Evolutionary conservation across 2,329 filamentous ascomycete species (phyloP).

Genomic region (Chlorencoelia australis): DNA sequence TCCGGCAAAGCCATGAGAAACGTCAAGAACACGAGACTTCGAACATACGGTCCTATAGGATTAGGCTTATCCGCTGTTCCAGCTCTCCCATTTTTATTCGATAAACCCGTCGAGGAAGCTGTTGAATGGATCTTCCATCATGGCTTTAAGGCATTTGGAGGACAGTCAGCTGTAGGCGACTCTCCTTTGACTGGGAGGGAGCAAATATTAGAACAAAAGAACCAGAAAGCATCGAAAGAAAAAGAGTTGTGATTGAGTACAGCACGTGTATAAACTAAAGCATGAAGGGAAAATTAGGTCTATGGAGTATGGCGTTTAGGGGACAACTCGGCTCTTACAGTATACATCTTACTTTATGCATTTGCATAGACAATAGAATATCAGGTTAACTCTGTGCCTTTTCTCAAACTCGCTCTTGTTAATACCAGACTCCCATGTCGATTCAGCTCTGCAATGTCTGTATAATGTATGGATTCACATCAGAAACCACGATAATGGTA

Average conservation of each 20-base stretch:
- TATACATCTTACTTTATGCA: no score
- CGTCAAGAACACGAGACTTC: constrained; percentile 60
- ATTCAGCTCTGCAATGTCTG: no score
- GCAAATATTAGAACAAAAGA: constrained; percentile 29
- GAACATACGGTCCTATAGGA: constrained; percentile 87
- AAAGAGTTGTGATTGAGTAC: constrained; percentile 19
- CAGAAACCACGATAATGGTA: no score
- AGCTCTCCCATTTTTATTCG: constrained; percentile 74
- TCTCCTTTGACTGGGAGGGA: constrained; percentile 45
- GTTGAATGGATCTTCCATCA: constrained; percentile 87
- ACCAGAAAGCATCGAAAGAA: constrained; percentile 11
- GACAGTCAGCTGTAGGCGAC: constrained; percentile 43
- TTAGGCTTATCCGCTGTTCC: constrained; percentile 70
- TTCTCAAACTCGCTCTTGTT: no score
- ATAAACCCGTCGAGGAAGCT: constrained; percentile 83
- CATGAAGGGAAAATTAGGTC: no score
- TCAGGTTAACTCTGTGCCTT: neutral
- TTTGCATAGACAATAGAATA: no score
- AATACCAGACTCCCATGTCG: no score
- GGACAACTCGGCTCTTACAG: constrained; percentile 5
- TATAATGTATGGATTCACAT: no score
- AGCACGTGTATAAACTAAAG: no score
- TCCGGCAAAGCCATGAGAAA: constrained; percentile 79
- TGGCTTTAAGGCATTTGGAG: constrained; percentile 65
- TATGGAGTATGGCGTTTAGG: constrained; percentile 7